Evolutionary conservation across 345 rosid genomes (phyloP).

Genomic region (Brassica napus): Da-Ae NC_063439.1:26580001-26580500

Average conservation of each 20-base stretch:
- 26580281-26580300: neutral
- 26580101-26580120: conserved; percentile 32
- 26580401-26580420: too few relatives aligned
- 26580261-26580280: neutral
- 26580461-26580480: too few relatives aligned
- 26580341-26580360: too few relatives aligned
- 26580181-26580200: neutral
- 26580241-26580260: neutral
- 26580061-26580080: neutral
- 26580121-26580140: conserved; percentile 34
- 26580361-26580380: too few relatives aligned
- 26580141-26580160: conserved; percentile 18
- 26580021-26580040: neutral
- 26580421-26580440: too few relatives aligned
- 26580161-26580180: neutral
- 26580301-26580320: neutral
- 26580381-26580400: too few relatives aligned
- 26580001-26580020: conserved; percentile 31
- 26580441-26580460: too few relatives aligned
- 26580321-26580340: too few relatives aligned
- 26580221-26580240: neutral
- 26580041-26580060: neutral
- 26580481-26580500: too few relatives aligned
- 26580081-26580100: neutral
- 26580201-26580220: neutral